Conservation (phyloP, 768 basidiomycete genomes). For the Serendipita sp. region DNA sequence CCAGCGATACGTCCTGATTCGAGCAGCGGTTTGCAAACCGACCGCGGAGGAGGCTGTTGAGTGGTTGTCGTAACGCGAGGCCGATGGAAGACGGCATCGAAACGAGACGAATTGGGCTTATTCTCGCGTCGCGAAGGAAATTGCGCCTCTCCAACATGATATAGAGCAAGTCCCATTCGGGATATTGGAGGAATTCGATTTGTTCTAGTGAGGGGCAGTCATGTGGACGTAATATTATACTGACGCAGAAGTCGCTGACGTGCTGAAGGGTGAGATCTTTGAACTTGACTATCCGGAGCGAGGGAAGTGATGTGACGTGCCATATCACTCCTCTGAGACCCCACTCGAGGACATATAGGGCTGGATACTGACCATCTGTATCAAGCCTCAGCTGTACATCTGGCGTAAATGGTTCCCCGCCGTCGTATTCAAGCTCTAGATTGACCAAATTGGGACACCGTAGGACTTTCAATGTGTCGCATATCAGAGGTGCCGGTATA, state of each 20-base stretch:
- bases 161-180: not conserved
- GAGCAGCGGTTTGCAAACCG: not conserved
- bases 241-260: not conserved
- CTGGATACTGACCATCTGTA: not conserved
- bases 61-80: not conserved
- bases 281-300: not conserved
- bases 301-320: not conserved
- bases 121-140: not conserved
- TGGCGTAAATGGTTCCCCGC: not conserved
- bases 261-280: not conserved
- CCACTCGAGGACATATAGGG: not conserved
- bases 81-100: not conserved
- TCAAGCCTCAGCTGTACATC: not conserved
- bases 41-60: not conserved
- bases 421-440: not conserved
- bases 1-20: not conserved
- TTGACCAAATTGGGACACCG: not conserved
- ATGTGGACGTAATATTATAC: not conserved
- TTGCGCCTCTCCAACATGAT: not conserved
- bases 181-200: not conserved
- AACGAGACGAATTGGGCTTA: not conserved
- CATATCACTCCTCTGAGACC: not conserved
- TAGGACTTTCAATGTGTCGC: not conserved
- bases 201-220: not conserved
- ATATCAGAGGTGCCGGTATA: not conserved